phyloP scores from a whole-genome alignment of 2,329 filamentous ascomycete species.

The Cladosporium halotolerans region DNA sequence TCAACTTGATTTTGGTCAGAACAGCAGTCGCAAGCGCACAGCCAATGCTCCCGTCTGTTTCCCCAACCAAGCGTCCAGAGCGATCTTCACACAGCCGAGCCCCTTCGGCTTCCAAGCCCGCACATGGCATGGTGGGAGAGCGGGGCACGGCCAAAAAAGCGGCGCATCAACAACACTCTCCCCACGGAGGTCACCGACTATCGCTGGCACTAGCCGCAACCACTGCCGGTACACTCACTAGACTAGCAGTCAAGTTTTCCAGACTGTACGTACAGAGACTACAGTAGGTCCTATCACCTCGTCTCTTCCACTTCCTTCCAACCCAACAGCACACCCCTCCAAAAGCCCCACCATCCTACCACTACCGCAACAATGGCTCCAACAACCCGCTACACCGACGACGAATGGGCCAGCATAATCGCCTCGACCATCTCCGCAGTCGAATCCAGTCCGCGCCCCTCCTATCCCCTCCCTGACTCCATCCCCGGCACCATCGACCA shows the following conservation, averaged over 20 bases:
- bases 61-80: no score
- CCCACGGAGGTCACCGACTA: neutral
- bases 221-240: neutral
- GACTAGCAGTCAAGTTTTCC: neutral
- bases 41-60: no score
- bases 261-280: neutral
- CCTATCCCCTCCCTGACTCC: slow-evolving; percentile 5
- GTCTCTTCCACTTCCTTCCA: neutral
- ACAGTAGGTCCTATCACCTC: neutral
- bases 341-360: neutral
- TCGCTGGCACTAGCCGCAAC: neutral
- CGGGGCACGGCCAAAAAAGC: neutral
- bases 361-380: neutral
- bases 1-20: no score
- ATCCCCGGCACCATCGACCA: slow-evolving; percentile 39
- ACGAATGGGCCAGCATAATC: slow-evolving; percentile 40
- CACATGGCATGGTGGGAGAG: neutral
- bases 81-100: no score
- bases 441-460: neutral
- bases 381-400: slow-evolving; percentile 40
- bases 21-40: no score
- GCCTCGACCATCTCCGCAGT: slow-evolving; percentile 16
- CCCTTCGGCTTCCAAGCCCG: no score
- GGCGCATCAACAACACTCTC: neutral
- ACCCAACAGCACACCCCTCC: neutral